Base-by-base conservation (phyloP, 495 filamentous ascomycete genomes). In the Neurospora sp. region DNA sequence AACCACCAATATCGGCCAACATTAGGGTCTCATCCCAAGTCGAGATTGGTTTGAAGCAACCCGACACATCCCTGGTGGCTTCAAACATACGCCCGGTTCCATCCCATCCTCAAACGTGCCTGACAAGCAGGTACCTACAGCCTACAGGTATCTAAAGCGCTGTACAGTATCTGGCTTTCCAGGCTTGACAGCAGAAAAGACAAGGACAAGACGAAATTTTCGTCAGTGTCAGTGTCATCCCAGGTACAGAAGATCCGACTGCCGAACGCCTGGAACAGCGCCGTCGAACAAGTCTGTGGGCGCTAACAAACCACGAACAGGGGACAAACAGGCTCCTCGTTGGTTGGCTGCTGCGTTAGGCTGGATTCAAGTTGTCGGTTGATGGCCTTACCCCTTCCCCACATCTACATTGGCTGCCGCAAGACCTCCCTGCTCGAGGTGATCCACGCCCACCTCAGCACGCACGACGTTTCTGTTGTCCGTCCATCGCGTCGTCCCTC, bases 351-450 rank as follows among this genome's bases (percentile, higher is more conserved):
- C 10, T 62, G 54, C 54, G 54, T 62, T 62, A 62, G 54, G 54
- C 54, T 27, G 6, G 27, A 2, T 31, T 31, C 54, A 62, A 4
- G 12, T 62, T 35, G 54, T 66, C 54, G 69, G 70, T 80, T 78
- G 78, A 76, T 78, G 75, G 74, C 72, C 76, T 40, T 78, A 77
- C 78, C 76, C 75, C 71, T 77, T 76, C 78, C 79, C 79, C 81
- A 80, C 81, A 77, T 74, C 59, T 79, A 78, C 77, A 77, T 74
- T 62, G 72, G 74, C 76, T 78, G 77, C 81, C 79, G 79, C 77
- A 79, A 77, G 54, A 66, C 54, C 14, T 73, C 48, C 76, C 76
- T 82, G 79, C 79, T 76, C 54, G 54, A 66, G 54, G 54, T 78
- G 75, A 77, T 76, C 79, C 69, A 59, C 54, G 54, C 54, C 27